phyloP scores from a whole-genome alignment of 2,329 filamentous ascomycete species.

The Cyclaneusma minus region DNA sequence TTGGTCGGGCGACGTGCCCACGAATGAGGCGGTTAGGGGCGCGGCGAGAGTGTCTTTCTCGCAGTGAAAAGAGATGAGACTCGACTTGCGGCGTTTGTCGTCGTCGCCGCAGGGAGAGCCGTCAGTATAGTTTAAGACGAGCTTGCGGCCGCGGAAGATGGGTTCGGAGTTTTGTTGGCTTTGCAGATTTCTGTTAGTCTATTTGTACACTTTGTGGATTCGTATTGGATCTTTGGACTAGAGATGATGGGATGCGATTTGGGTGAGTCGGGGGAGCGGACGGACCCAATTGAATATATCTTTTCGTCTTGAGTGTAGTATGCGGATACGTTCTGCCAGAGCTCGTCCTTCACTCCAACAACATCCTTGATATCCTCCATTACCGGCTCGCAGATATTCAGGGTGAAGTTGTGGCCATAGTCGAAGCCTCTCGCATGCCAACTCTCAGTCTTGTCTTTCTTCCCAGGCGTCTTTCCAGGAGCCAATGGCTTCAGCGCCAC shows the following conservation, averaged over 20 bases:
- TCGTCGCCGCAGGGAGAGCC: slow-evolving; percentile 54
- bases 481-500: slow-evolving; percentile 11
- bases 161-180: slow-evolving; percentile 22
- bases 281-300: slow-evolving; percentile 61
- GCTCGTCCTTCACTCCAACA: slow-evolving; percentile 42
- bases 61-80: slow-evolving; percentile 86
- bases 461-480: slow-evolving; percentile 25
- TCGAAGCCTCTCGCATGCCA: slow-evolving; percentile 58
- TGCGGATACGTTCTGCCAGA: slow-evolving; percentile 63
- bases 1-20: slow-evolving; percentile 69
- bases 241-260: too few relatives aligned
- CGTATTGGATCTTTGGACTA: too few relatives aligned
- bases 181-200: too few relatives aligned
- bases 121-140: slow-evolving; percentile 61
- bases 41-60: slow-evolving; percentile 62
- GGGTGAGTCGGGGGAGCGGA: too few relatives aligned
- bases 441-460: slow-evolving; percentile 41
- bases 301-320: slow-evolving; percentile 54
- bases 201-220: too few relatives aligned
- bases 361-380: slow-evolving; percentile 48
- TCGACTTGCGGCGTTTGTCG: slow-evolving; percentile 47
- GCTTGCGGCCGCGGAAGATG: slow-evolving; percentile 51
- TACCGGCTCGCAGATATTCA: slow-evolving; percentile 71
- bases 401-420: slow-evolving; percentile 66
- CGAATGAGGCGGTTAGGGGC: slow-evolving; percentile 62